Base-by-base conservation (phyloP, 129 eudicot genomes). In the Pittosporum tobira region DNA sequence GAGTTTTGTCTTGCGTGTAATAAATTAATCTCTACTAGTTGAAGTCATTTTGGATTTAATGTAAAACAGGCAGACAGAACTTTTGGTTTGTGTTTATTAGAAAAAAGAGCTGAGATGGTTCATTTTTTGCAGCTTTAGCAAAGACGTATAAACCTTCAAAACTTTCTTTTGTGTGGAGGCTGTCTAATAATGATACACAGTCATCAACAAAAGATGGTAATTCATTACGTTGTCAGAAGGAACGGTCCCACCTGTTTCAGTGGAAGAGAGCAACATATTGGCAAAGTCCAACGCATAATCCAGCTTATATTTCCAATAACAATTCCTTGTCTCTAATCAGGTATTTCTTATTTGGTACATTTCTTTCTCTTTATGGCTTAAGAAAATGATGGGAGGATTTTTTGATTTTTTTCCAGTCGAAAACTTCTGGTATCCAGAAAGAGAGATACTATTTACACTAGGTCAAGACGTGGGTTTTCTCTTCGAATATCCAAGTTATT, bases 391-490 rank as follows among this genome's bases (percentile, higher is more conserved):
- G 25, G 19, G 50, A 27, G 74, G 15, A 1, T 51, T 42, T 21
- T n/a, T 20, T 31, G n/a, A 19, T 59, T n/a, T 53, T 50, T 9
- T 64, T 76, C 64, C 70, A 90, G 98, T 71, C 87, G 74, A 66
- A 90, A 80, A 56, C 68, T 83, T 67, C 75, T 79, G 73, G 65
- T 79, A 21, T 75, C 94, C 48, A 83, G 88, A 71, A 91, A 83
- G 75, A 70, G 87, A 71, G 94, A 77, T 48, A 79, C 74, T 30
- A 43, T 91, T 45, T 91, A 91, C 71, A 87, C 86, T 57, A 83
- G 90, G 73, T 91, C 98, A 48, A 62, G 63, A 27, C 90, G 73
- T 79, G 98, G 98, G 34, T 83, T 83, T 62, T 86, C 98, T 45
- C 87, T 91, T 4, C 78, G 81, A 53, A 86, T 80, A 72, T 91